Percentiles rank a stretch among this genome's conserved stretches.
These are phyloP conservation scores for Zhuliangozyma blackwelliae DNA, from an alignment of 1,139 yeast species.

Conservation along the genomic window DNA sequence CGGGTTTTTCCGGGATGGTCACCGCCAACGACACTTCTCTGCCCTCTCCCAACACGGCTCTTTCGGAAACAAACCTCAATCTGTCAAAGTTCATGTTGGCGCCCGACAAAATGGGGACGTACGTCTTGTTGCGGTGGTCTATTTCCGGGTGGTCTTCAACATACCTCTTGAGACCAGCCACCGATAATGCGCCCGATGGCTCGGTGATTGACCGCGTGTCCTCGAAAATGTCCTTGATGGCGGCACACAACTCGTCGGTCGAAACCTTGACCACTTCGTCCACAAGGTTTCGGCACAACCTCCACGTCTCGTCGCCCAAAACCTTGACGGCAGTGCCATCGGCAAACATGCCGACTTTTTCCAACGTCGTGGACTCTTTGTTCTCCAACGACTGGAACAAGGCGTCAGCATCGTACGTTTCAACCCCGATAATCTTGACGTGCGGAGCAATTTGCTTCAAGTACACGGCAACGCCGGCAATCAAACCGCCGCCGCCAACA, in stretches of 20 bases:
- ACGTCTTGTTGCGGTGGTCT: conserved; percentile 68
- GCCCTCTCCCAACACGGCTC: conserved; percentile 97
- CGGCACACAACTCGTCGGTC: conserved; percentile 97
- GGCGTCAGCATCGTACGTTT: conserved; percentile 93
- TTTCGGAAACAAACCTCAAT: conserved; percentile 91
- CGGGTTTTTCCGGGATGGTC: conserved; percentile 88
- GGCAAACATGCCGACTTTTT: conserved; percentile 93
- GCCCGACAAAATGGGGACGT: conserved; percentile 85
- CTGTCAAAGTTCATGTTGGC: conserved; percentile 99
- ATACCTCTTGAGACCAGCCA: conserved; percentile 90
- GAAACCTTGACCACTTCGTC: conserved; percentile 85
- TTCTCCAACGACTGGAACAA: conserved; percentile 66
- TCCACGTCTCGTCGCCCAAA: conserved; percentile 87
- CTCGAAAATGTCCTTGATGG: conserved; percentile 92
- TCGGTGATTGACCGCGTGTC: conserved; percentile 93
- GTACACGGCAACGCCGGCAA: conserved; percentile 88
- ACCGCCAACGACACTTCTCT: conserved; percentile 89
- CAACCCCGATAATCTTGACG: conserved; percentile 92
- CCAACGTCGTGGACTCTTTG: conserved; percentile 52
- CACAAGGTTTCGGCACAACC: conserved; percentile 70
- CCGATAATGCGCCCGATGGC: conserved; percentile 95
- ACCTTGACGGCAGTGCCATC: conserved; percentile 98
- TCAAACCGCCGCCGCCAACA: conserved; percentile 96
- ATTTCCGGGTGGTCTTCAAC: conserved; percentile 60
- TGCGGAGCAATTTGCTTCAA: conserved; percentile 96